phyloP scores from a whole-genome alignment of 805 yeast genomes.

The Jamesozyma jinghongensis region DNA sequence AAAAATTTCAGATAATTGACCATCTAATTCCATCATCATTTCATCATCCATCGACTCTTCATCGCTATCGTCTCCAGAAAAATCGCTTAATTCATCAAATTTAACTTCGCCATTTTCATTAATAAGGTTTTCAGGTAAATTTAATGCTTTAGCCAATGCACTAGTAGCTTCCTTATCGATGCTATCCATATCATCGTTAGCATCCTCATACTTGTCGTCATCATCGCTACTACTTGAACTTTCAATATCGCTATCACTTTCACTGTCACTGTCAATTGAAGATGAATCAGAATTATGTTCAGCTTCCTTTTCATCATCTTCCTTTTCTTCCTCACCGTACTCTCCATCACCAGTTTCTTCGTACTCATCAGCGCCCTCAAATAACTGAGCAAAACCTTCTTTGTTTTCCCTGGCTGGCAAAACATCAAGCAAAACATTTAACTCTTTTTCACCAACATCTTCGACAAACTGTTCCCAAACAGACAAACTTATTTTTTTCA shows the following conservation, averaged over 20 bases:
- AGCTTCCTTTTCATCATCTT: constrained; percentile 27
- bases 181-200: constrained; percentile 33
- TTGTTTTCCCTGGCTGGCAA: constrained; percentile 63
- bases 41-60: constrained; percentile 92
- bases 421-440: constrained; percentile 46
- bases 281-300: constrained; percentile 32
- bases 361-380: constrained; percentile 51
- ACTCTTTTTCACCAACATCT: constrained; percentile 36
- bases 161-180: constrained; percentile 48
- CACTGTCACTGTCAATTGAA: constrained; percentile 24
- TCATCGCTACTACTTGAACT: constrained; percentile 25
- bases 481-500: constrained; percentile 47
- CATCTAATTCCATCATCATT: constrained; percentile 91
- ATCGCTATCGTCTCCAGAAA: constrained; percentile 40
- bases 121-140: constrained; percentile 45
- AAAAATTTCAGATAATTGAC: constrained; percentile 72
- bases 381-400: constrained; percentile 68
- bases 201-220: constrained; percentile 28
- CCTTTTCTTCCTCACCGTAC: constrained; percentile 31
- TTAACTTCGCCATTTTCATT: constrained; percentile 38
- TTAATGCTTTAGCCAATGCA: constrained; percentile 62
- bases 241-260: constrained; percentile 29
- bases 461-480: constrained; percentile 51
- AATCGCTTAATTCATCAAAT: constrained; percentile 40
- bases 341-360: constrained; percentile 39